A percentile compares a stretch with the other conserved stretches of the same genome.
Evolutionary conservation across 345 rosid species (phyloP).

Genomic region (Punica granatum): DNA sequence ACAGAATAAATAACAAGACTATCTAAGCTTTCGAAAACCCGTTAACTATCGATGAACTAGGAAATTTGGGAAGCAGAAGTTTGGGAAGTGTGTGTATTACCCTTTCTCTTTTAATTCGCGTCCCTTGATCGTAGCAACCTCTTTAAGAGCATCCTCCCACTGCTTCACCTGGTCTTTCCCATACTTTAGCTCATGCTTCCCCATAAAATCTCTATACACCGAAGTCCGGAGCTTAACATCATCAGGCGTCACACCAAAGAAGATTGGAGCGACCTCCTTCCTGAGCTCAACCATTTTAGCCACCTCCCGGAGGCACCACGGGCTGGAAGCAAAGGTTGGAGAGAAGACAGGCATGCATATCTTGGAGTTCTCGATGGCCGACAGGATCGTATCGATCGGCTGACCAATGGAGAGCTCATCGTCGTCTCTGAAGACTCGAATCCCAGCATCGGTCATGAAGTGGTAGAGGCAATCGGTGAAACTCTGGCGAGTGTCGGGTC

Average conservation of each 20-base stretch:
- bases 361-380: slow-evolving; percentile 4
- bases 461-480: background rate
- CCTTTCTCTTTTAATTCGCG: slow-evolving; percentile 5
- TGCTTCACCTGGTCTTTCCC: background rate
- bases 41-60: too few relatives aligned
- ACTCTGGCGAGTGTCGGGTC: slow-evolving; percentile 6
- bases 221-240: slow-evolving; percentile 3
- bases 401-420: slow-evolving; percentile 2
- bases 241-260: slow-evolving; percentile 1
- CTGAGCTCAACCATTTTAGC: slow-evolving; percentile 6
- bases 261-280: slow-evolving; percentile 2
- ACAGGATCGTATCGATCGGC: background rate
- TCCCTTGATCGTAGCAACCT: background rate
- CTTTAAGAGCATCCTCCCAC: slow-evolving; percentile 7
- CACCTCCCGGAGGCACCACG: slow-evolving; percentile 9
- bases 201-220: background rate
- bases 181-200: background rate
- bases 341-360: slow-evolving; percentile 6
- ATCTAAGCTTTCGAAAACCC: too few relatives aligned
- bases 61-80: too few relatives aligned
- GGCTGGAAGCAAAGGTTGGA: slow-evolving; percentile 5
- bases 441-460: background rate
- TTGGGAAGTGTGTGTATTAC: background rate
- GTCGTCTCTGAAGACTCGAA: background rate
- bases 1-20: too few relatives aligned